Percentiles rank a stretch among this genome's conserved stretches.
These are phyloP conservation scores for Ceriops tagal DNA, from an alignment of 345 rosid genomes.

Conservation along the genomic window DNA sequence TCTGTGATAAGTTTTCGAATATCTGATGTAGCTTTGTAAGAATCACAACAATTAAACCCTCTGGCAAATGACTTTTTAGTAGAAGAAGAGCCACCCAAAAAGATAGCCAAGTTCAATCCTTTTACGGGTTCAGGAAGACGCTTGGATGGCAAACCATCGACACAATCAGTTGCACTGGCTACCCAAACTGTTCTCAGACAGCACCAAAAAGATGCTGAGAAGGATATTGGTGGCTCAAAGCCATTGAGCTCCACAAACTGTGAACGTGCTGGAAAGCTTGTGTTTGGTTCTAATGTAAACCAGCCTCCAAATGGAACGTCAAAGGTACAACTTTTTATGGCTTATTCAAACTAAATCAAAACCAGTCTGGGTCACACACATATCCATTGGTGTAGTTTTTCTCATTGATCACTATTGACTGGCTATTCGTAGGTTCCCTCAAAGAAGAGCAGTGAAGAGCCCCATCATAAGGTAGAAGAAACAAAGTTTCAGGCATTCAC, in stretches of 20 bases:
- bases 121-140: conserved; percentile 56
- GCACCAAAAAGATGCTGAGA: conserved; percentile 20
- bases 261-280: conserved; percentile 42
- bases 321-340: conserved; percentile 29
- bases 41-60: background rate
- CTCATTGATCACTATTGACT: conserved; percentile 3
- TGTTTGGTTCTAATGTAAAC: conserved; percentile 48
- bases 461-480: conserved; percentile 30
- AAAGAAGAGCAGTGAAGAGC: conserved; percentile 32
- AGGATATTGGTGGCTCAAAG: conserved; percentile 22
- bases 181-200: conserved; percentile 9
- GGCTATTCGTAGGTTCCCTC: conserved; percentile 26
- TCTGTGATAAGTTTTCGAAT: background rate
- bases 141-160: conserved; percentile 48
- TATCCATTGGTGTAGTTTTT: background rate
- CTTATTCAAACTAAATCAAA: background rate
- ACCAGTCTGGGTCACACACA: too few relatives aligned
- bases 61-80: conserved; percentile 20
- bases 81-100: conserved; percentile 41
- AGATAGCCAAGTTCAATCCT: conserved; percentile 43
- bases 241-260: conserved; percentile 22
- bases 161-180: conserved; percentile 21
- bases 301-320: conserved; percentile 22
- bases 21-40: background rate
- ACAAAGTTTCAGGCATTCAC: conserved; percentile 56